Evolutionary conservation across 2,329 filamentous ascomycete genomes (phyloP).

Genomic region (Trichoderma sp.): DNA sequence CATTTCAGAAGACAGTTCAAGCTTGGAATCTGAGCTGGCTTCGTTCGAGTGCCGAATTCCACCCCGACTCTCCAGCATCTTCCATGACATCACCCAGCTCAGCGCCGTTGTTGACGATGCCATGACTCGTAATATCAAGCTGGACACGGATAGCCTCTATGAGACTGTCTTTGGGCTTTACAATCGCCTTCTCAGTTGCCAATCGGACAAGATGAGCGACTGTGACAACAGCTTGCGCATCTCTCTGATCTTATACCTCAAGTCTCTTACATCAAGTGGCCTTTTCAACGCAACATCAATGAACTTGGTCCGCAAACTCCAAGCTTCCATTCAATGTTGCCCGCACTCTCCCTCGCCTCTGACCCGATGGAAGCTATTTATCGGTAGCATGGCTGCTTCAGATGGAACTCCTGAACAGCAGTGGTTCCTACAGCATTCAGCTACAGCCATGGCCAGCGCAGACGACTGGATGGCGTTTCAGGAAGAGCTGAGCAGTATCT

Average conservation of each 20-base stretch:
- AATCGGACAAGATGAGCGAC: constrained; percentile 5
- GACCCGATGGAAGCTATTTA: constrained; percentile 8
- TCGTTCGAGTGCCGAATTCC: background rate
- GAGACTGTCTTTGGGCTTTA: constrained; percentile 15
- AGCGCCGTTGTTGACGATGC: constrained; percentile 4
- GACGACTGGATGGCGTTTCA: background rate
- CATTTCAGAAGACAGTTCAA: background rate
- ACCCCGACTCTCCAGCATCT: background rate
- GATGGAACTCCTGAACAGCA: background rate
- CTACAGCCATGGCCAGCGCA: background rate
- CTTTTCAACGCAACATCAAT: background rate
- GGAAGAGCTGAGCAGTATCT: background rate
- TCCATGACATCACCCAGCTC: background rate
- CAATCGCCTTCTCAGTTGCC: constrained; percentile 16
- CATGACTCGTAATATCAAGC: constrained; percentile 6
- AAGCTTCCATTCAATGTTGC: background rate
- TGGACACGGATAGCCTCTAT: constrained; percentile 8
- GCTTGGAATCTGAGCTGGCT: background rate
- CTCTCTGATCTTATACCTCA: constrained; percentile 16
- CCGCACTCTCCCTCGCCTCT: background rate
- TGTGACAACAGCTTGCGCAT: constrained; percentile 14
- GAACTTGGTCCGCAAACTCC: constrained; percentile 9
- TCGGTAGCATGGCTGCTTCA: constrained; percentile 9
- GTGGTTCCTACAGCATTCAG: background rate
- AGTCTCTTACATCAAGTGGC: background rate